These are phyloP conservation scores for Psilocybe mexicana DNA, from an alignment of 1,284 basidiomycete genomes.

Conservation along the genomic window DNA sequence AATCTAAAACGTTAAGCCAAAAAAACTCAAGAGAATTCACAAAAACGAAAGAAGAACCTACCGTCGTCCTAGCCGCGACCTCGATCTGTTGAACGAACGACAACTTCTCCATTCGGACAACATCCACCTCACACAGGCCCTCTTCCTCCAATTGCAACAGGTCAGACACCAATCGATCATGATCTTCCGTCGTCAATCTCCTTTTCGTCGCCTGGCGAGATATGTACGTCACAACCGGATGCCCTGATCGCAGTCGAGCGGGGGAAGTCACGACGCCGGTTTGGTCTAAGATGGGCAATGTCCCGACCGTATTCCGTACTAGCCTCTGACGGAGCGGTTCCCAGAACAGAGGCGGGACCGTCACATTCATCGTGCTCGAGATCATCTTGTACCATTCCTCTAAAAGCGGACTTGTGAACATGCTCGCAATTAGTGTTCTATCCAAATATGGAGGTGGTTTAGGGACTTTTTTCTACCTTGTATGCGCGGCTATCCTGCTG, in stretches of 20 bases:
- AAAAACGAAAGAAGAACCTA: constrained; percentile 21
- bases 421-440: not conserved
- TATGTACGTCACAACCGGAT: constrained; percentile 41
- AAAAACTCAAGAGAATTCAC: not conserved
- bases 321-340: constrained; percentile 35
- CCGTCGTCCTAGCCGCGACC: constrained; percentile 36
- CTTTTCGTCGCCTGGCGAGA: constrained; percentile 37
- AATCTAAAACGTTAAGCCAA: constrained; percentile 27
- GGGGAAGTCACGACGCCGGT: constrained; percentile 9
- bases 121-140: constrained; percentile 35
- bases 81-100: constrained; percentile 37
- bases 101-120: constrained; percentile 37
- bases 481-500: constrained; percentile 36
- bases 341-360: constrained; percentile 34
- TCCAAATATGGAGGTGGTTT: not conserved
- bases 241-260: constrained; percentile 4
- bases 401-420: constrained; percentile 31
- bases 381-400: constrained; percentile 43
- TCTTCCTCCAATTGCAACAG: constrained; percentile 33
- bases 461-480: constrained; percentile 29
- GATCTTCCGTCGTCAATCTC: constrained; percentile 25
- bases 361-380: constrained; percentile 35
- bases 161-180: constrained; percentile 20
- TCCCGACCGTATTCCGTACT: constrained; percentile 35
- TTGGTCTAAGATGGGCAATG: constrained; percentile 22